Percentiles rank a stretch among this genome's conserved stretches.
Evolutionary conservation across 768 basidiomycete species (phyloP).

Genomic region (Polyporus arcularius): DNA sequence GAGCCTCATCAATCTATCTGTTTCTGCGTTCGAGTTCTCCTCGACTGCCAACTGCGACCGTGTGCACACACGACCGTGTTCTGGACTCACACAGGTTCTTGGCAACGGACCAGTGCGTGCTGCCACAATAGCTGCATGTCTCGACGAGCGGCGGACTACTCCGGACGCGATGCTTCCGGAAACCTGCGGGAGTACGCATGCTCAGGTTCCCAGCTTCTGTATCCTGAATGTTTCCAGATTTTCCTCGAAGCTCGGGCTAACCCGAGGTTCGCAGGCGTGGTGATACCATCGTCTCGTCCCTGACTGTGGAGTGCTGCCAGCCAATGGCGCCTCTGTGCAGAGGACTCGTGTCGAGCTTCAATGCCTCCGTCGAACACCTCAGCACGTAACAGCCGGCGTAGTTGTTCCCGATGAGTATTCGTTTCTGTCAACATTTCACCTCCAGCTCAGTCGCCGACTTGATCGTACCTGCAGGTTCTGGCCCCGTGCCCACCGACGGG

Average conservation of each 20-base stretch:
- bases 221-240: not conserved
- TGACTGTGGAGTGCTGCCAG: conserved; percentile 3
- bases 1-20: conserved; percentile 9
- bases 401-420: not conserved
- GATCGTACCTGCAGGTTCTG: not conserved
- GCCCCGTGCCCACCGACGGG: not conserved
- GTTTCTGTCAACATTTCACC: not conserved
- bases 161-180: conserved; percentile 8
- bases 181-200: conserved; percentile 6
- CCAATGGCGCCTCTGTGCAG: conserved; percentile 2
- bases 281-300: conserved; percentile 2
- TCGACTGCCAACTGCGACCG: not conserved
- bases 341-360: not conserved
- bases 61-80: not conserved
- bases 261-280: conserved; percentile 9
- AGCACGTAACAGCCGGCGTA: conserved; percentile 6
- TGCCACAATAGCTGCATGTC: not conserved
- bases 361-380: conserved; percentile 3
- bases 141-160: not conserved
- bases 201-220: conserved; percentile 7
- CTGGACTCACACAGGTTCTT: not conserved
- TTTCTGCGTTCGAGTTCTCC: not conserved
- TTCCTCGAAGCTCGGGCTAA: conserved; percentile 8
- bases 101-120: not conserved
- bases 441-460: not conserved